Evolutionary conservation across 2,329 filamentous ascomycete species (phyloP).

Genomic region (Botrytis deweyae): DNA sequence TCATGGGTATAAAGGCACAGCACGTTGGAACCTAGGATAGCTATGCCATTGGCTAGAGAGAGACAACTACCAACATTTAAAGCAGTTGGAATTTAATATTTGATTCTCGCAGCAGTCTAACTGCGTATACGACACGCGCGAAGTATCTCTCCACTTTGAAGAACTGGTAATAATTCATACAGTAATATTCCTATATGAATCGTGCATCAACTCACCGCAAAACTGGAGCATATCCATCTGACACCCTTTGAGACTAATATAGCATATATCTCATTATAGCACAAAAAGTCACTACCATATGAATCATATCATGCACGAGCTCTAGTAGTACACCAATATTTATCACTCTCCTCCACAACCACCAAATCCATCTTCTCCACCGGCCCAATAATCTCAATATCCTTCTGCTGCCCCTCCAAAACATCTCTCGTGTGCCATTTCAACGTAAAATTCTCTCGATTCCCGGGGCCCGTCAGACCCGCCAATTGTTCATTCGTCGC

Average conservation of each 20-base stretch:
- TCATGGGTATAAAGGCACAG: neutral
- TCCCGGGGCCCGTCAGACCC: constrained; percentile 47
- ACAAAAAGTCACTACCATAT: too few relatives aligned
- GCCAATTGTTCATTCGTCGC: constrained; percentile 49
- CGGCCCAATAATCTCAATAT: constrained; percentile 51
- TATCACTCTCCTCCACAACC: constrained; percentile 47
- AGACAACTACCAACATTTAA: neutral
- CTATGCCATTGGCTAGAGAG: neutral
- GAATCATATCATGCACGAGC: neutral
- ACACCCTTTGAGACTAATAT: neutral
- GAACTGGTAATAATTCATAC: neutral
- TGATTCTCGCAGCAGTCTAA: neutral
- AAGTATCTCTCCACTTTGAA: neutral
- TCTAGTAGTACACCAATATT: constrained; percentile 46
- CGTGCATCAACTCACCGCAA: neutral
- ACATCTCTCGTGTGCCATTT: constrained; percentile 49
- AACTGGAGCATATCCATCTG: neutral
- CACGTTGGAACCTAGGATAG: neutral
- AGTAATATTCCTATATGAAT: neutral
- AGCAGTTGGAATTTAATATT: neutral
- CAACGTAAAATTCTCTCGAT: constrained; percentile 54
- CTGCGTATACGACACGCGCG: neutral
- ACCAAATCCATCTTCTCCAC: constrained; percentile 46
- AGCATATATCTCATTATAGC: neutral
- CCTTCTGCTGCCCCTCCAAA: constrained; percentile 49